phyloP scores from a whole-genome alignment of 177 flowering plant genomes.

The Vitis hybrid region DNA sequence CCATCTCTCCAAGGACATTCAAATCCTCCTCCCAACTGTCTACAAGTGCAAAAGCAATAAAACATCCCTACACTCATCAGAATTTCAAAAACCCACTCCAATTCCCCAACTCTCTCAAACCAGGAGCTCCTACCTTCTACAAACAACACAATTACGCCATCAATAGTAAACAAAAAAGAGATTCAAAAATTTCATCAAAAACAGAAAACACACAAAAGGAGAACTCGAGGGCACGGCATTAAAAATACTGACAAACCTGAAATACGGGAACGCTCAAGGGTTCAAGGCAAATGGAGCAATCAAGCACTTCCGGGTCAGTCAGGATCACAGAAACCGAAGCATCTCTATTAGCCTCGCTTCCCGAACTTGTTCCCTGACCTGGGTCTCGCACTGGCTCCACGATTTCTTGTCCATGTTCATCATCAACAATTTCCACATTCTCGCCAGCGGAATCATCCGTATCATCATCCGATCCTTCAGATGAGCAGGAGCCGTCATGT shows the following conservation, averaged over 20 bases:
- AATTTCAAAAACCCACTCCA: too few species aligned
- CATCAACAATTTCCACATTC: not conserved
- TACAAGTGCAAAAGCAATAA: too few species aligned
- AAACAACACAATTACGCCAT: too few species aligned
- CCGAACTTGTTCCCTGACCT: not conserved
- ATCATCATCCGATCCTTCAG: not conserved
- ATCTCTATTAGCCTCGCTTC: not conserved
- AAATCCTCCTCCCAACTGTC: too few species aligned
- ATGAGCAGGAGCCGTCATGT: too few species aligned
- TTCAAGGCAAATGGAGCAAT: slow-evolving; percentile 67
- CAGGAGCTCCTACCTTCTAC: too few species aligned
- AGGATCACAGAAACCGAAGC: slow-evolving; percentile 37
- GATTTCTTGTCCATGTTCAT: slow-evolving; percentile 3
- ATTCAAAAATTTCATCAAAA: not conserved
- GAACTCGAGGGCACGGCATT: not conserved
- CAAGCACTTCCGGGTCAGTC: slow-evolving; percentile 66
- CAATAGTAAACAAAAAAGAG: too few species aligned
- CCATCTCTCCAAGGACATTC: too few species aligned
- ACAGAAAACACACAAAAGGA: not conserved
- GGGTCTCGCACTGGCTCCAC: not conserved
- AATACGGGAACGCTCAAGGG: slow-evolving; percentile 56
- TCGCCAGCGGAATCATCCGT: not conserved
- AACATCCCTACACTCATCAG: too few species aligned
- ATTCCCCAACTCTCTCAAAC: too few species aligned
- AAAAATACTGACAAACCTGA: slow-evolving; percentile 41